Conservation (phyloP, 139 green algal species). For the Asterochloris erici region DNA sequence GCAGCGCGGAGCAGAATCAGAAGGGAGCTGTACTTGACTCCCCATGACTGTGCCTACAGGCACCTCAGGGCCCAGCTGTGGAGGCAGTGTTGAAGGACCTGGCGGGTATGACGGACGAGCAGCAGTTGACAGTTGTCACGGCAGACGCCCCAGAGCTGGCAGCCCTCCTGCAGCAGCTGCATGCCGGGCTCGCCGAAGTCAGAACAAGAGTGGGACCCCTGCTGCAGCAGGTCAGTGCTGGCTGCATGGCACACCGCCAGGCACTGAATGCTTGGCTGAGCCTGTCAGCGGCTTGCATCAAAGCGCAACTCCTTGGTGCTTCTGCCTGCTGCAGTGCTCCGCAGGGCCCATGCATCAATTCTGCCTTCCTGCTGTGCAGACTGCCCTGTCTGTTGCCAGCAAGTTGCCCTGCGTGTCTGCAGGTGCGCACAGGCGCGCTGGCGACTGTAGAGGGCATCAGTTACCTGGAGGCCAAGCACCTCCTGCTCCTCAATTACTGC, state of each 20-base stretch:
- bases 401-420: background rate
- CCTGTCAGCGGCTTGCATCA: too few species aligned
- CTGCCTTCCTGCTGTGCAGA: background rate
- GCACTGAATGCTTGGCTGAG: background rate
- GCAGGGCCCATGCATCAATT: background rate
- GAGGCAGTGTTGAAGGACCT: conserved; percentile 50
- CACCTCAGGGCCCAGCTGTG: conserved; percentile 11
- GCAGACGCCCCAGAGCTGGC: conserved; percentile 80
- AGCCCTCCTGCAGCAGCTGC: conserved; percentile 69
- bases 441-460: conserved; percentile 80
- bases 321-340: background rate
- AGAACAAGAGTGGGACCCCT: conserved; percentile 65
- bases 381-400: background rate
- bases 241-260: background rate
- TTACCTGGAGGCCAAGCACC: conserved; percentile 97
- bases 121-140: conserved; percentile 42
- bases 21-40: background rate
- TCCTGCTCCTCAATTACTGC: conserved; percentile 94
- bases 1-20: background rate
- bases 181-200: conserved; percentile 46
- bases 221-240: conserved; percentile 47
- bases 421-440: conserved; percentile 64
- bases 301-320: too few species aligned
- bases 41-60: background rate
- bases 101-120: conserved; percentile 33